Percentiles rank a stretch among this genome's conserved stretches.
phyloP scores from a whole-genome alignment of 164 flowering plant genomes.

The Cinnamomum chago region DNA sequence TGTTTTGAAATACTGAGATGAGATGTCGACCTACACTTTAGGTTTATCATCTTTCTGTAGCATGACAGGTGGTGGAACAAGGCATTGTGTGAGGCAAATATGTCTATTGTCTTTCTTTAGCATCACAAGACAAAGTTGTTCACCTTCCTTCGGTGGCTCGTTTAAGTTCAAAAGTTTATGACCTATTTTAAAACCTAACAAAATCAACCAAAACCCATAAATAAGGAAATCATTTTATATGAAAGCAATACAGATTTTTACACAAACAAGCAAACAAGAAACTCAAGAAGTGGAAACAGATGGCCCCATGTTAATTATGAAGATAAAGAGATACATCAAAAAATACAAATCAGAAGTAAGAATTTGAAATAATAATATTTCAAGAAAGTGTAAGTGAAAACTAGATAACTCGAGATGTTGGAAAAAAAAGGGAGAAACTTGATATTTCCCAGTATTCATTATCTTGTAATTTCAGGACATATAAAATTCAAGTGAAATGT shows the following conservation, averaged over 20 bases:
- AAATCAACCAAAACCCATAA: not conserved
- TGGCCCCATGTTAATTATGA: no score
- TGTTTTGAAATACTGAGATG: not conserved
- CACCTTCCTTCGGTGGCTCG: slow-evolving; percentile 12
- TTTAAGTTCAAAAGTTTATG: slow-evolving; percentile 9
- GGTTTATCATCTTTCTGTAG: no score
- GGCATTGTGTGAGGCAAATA: slow-evolving; percentile 3
- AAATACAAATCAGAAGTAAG: not conserved
- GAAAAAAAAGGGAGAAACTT: not conserved
- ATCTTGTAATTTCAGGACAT: no score
- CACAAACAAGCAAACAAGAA: no score
- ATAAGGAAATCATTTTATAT: not conserved
- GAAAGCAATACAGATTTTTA: no score
- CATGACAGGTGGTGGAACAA: slow-evolving; percentile 1
- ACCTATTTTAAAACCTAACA: not conserved
- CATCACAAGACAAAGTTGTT: not conserved
- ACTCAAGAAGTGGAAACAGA: no score
- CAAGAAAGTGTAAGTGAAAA: not conserved
- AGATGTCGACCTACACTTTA: slow-evolving; percentile 2
- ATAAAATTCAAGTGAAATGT: no score
- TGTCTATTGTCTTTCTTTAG: slow-evolving; percentile 4
- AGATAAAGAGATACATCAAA: no score
- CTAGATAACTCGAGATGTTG: not conserved
- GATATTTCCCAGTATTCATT: no score
- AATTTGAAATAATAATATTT: not conserved